phyloP scores from a whole-genome alignment of 2,329 filamentous ascomycete species.

The Domatiomyces catenatus region DNA sequence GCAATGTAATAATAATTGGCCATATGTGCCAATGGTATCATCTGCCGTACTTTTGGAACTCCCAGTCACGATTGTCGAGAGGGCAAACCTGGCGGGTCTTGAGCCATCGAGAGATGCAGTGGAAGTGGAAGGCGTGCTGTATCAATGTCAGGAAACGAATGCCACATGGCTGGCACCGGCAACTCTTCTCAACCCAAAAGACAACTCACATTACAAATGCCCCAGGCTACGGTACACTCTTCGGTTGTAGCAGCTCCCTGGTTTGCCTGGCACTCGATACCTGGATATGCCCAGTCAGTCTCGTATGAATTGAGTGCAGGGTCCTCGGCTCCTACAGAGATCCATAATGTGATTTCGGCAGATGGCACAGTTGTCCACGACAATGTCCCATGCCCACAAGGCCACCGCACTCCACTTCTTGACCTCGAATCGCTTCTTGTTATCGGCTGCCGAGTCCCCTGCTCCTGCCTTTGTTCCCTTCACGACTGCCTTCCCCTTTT shows the following conservation, averaged over 20 bases:
- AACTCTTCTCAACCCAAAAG: conserved; percentile 1
- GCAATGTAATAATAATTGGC: background rate
- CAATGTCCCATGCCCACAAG: conserved; percentile 98
- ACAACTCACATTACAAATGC: conserved; percentile 82
- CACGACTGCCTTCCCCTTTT: conserved; percentile 39
- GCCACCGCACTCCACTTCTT: conserved; percentile 99
- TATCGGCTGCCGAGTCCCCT: conserved; percentile 39
- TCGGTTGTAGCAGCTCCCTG: conserved; percentile 94
- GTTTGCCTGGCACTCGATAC: conserved; percentile 97
- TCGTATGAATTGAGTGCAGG: background rate
- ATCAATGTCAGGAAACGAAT: conserved; percentile 2
- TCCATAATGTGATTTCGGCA: conserved; percentile 99
- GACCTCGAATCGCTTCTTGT: conserved; percentile 92
- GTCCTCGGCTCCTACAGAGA: conserved; percentile 48
- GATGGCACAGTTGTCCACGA: conserved; percentile 98
- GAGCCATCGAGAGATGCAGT: conserved; percentile 97
- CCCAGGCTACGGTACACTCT: conserved; percentile 97
- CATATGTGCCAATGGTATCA: conserved; percentile 21
- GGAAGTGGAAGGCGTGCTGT: conserved; percentile 98
- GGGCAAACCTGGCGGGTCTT: conserved; percentile 99
- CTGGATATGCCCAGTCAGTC: conserved; percentile 28
- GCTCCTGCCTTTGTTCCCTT: conserved; percentile 42
- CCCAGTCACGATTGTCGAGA: conserved; percentile 95
- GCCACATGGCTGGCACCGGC: background rate
- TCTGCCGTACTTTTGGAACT: conserved; percentile 96